Conservation (phyloP, 1,284 basidiomycete species). For the Melampsora americana region DNA sequence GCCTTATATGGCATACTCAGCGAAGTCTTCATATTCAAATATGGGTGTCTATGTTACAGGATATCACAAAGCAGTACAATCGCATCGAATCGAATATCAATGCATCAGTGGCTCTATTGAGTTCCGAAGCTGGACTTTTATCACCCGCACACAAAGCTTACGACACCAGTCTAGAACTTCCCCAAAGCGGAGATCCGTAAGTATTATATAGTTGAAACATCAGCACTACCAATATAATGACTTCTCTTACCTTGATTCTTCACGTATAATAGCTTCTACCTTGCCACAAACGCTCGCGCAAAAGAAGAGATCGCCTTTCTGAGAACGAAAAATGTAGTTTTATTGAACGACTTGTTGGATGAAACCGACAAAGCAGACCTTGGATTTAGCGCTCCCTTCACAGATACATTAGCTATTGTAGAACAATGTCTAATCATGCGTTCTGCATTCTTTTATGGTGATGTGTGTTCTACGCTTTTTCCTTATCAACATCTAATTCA, state of each 20-base stretch:
- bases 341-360: constrained; percentile 31
- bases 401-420: constrained; percentile 28
- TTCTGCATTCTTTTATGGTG: constrained; percentile 34
- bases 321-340: constrained; percentile 24
- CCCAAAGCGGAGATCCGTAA: constrained; percentile 28
- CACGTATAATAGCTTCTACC: constrained; percentile 14
- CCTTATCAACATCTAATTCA: too few species aligned
- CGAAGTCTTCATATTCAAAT: neutral
- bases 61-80: constrained; percentile 37
- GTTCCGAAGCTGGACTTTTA: constrained; percentile 15
- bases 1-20: neutral
- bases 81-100: constrained; percentile 1
- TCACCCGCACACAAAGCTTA: constrained; percentile 20
- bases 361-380: constrained; percentile 21
- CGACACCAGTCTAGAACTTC: constrained; percentile 28
- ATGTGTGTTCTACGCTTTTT: constrained; percentile 13
- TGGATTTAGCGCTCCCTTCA: constrained; percentile 18
- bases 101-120: constrained; percentile 19
- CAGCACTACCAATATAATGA: neutral
- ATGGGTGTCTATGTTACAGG: neutral
- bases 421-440: constrained; percentile 42
- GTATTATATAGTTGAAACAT: neutral
- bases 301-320: constrained; percentile 19
- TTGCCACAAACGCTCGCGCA: constrained; percentile 30
- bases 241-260: neutral